phyloP scores from a whole-genome alignment of 139 green algal genomes.

The Coccomyxa sp. region DNA sequence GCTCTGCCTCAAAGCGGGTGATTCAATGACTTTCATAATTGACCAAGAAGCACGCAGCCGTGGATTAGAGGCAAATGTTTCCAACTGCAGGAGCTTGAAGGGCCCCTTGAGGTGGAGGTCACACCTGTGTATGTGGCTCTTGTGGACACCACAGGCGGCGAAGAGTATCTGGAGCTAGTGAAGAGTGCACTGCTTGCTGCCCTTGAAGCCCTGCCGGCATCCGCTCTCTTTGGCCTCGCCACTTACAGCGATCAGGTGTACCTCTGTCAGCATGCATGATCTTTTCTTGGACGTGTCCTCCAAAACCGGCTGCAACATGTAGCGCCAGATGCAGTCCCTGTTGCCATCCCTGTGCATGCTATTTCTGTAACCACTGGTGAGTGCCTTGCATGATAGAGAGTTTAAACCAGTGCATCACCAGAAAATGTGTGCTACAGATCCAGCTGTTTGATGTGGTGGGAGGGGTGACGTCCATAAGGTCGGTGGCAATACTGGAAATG shows the following conservation, averaged over 20 bases:
- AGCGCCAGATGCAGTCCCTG: neutral
- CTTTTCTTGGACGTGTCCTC: conserved; percentile 2
- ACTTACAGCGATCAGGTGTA: conserved; percentile 49
- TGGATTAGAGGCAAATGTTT: neutral
- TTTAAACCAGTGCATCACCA: too few species aligned
- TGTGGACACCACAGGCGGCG: conserved; percentile 33
- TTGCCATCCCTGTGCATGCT: neutral
- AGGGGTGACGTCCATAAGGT: too few species aligned
- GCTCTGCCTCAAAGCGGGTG: neutral
- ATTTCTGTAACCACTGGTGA: neutral
- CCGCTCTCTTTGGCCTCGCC: conserved; percentile 63
- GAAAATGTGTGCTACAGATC: too few species aligned
- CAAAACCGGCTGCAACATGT: neutral
- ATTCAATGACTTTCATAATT: neutral
- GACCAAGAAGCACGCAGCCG: neutral
- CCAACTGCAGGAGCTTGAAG: neutral
- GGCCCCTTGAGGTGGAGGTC: neutral
- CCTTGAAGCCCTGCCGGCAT: conserved; percentile 69
- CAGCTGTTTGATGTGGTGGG: too few species aligned
- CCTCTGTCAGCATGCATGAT: too few species aligned
- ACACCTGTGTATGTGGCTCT: conserved; percentile 59
- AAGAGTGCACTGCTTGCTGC: conserved; percentile 62
- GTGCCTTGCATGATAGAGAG: neutral
- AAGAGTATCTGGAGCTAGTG: conserved; percentile 74
- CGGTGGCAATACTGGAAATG: too few species aligned